Base-by-base conservation (phyloP, 129 eudicot species). In the Erigeron canadensis region DNA sequence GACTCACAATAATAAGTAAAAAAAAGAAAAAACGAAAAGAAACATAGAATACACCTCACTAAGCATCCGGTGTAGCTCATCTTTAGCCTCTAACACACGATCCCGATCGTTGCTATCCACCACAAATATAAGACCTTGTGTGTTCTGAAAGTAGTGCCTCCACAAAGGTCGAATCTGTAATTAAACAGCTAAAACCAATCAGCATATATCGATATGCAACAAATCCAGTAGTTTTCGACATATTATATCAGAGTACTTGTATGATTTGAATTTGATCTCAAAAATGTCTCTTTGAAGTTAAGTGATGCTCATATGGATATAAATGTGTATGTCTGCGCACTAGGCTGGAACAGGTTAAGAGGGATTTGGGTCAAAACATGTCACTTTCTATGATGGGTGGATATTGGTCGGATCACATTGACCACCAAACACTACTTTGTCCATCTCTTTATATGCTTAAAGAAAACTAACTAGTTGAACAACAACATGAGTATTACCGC, bases 51-150 rank as follows among this genome's bases (percentile, higher is more conserved):
- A 58, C 7, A 51, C 65, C 65, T 59, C 65, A 59, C 65, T 59
- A 23, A 59, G 65, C 65, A 59, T 59, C 37, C 65, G 65, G 3
- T 59, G 65, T 59, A 59, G 65, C 65, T 59, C 65, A 59, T 59
- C 65, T 59, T 37, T 59, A 28, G 65, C 65, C 65, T 59, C 65
- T 4, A 3, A 5, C 4, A 59, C 43, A 34, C 65, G 65, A 7
- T 59, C 65, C 28, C 65, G 65, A 59, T 59, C 65, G 28, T 59
- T 59, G 37, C 65, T 59, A 59, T 59, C 65, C 10, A 59, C 43
- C 19, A 59, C 65, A 59, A 59, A 59, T 4, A 59, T 59, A 59
- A 59, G 65, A 59, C 65, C 65, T 59, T 59, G 65, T 21, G 65
- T 59, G 18, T 59, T 59, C 65, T 59, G 65, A 16, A 59, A 59